These are phyloP conservation scores for Nitzschia sp. DNA, from an alignment of 108 stramenopile genomes.

Conservation along the genomic window DNA sequence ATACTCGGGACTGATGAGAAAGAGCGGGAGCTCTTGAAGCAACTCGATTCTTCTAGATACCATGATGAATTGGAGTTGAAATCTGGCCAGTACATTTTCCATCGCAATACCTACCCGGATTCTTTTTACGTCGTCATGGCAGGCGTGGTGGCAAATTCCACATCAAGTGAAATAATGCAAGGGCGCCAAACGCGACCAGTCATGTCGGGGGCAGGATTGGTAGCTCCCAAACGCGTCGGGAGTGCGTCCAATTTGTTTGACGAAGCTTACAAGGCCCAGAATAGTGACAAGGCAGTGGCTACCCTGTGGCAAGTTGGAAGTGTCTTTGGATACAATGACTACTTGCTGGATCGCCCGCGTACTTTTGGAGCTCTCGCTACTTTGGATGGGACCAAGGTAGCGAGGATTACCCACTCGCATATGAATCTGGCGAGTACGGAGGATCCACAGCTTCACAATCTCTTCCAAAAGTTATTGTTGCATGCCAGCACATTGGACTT, in stretches of 20 bases:
- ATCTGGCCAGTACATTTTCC: constrained; percentile 59
- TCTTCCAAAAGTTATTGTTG: constrained; percentile 75
- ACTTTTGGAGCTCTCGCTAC: constrained; percentile 65
- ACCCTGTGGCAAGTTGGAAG: constrained; percentile 52
- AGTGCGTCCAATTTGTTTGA: constrained; percentile 16
- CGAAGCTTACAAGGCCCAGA: constrained; percentile 6
- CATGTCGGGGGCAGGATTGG: constrained; percentile 30
- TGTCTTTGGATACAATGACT: constrained; percentile 86
- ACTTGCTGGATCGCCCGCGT: constrained; percentile 65
- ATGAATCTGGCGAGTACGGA: constrained; percentile 56
- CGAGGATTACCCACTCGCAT: constrained; percentile 58
- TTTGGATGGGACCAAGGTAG: constrained; percentile 61
- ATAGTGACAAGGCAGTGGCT: not conserved
- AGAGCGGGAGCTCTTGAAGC: constrained; percentile 45
- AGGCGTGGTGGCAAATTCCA: constrained; percentile 71
- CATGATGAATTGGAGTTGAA: constrained; percentile 57
- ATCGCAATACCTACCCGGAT: constrained; percentile 53
- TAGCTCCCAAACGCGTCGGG: constrained; percentile 4
- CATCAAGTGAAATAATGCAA: constrained; percentile 24
- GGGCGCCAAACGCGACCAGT: constrained; percentile 15
- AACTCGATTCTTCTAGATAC: constrained; percentile 54
- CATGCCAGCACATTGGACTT: constrained; percentile 70
- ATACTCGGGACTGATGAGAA: constrained; percentile 44
- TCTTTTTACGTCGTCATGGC: constrained; percentile 76
- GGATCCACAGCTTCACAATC: constrained; percentile 53